Base-by-base conservation (phyloP, 352 stramenopile species). In the Nothophytophthora sp. region DNA sequence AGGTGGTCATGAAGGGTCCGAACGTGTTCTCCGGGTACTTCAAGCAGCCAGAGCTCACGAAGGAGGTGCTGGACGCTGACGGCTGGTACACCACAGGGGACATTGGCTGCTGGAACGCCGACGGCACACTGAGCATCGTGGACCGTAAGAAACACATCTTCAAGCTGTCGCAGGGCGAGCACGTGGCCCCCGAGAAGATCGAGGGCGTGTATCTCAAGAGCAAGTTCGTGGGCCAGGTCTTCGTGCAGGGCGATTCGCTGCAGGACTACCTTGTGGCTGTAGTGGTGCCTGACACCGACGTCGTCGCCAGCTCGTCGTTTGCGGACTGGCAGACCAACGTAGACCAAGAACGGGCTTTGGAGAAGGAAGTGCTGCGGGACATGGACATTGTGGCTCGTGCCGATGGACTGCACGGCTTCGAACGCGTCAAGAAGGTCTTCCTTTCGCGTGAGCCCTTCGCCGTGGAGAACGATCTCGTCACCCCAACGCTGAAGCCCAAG, bases 401-500 rank as follows among this genome's bases (percentile, higher is more conserved):
- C 9, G 55, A 51, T 16, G 46, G 40, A 3, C 76, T 98, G 30
- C 76, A 90, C 50, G 89, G 93, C 29, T 98, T 99, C 58, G 96
- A 99, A 78, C 88, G 79, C 20, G 75, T 96, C 12, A 95, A 90
- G 48, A 89, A 82, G 45, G 66, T 98, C 20, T 65, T 96, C 61
- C 60, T 98, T 15, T 73, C 92, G 50, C 51, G 72, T 0, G 75
- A 96, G 18, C 59, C 80, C 9, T 98, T 98, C 55, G 82, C 69
- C 3, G 75, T 89, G 3, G 93, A 98, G 16, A 96, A 96, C 50
- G 86, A 78, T 35, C 74, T 98, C 19, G 67, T 98, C 15, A 98
- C 96, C n/a, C 94, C 95, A 13, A 98, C 96, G 2, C 96, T 98
- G 72, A 99, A 98, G 67, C 81, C 98, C 52, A 98, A 98, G 73